Evolutionary conservation across 1,284 basidiomycete genomes (phyloP), one percentile per base, ranked within the genome.

Genomic region (Grifola frondosa): DNA sequence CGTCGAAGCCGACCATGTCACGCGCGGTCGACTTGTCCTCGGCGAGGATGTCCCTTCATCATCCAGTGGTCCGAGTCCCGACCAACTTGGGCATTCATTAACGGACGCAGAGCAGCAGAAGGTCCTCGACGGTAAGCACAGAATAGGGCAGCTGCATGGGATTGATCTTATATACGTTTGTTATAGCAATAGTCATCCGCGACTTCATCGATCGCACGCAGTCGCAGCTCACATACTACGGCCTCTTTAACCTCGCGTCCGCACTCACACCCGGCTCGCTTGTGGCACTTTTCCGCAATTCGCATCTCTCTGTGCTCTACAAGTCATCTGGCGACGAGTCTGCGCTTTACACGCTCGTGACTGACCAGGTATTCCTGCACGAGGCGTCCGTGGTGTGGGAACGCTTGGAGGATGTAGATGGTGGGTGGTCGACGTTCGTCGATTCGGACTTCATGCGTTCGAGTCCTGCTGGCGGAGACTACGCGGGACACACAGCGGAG

Each of bases 331-430:
- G 56, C 10, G 51, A 52, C 7, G 74, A 77, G 38, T 65, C 74
- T 3, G 71, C 75, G 19, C 69, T 95, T 3, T 94, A 90, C 64
- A 79, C 80, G 3, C 81, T 95, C 46, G 88, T 85, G 6, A 92
- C 91, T 0, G 93, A 95, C 62, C 74, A 87, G 36, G 78, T 83
- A 17, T 92, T 95, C 61, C 65, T 86, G 12, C 65, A 81, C 52
- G 91, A 94, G 59, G 71, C 82, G 0, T 78, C 80, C 15, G 80
- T 94, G 20, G 80, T 94, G 4, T 95, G 93, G 91, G 91, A 96
- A 66, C 80, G 84, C 13, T 68, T 96, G 17, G 88, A 89, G 53
- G 93, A 97, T 56, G 77, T 94, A 29, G 91, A 94, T 50, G 90
- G 91, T 2, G 74, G 77, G 3, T 79, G 70, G 46, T 80, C 85